A percentile compares a stretch with the other conserved stretches of the same genome.
phyloP scores from a whole-genome alignment of 805 yeast species.

The Candida montana region DNA sequence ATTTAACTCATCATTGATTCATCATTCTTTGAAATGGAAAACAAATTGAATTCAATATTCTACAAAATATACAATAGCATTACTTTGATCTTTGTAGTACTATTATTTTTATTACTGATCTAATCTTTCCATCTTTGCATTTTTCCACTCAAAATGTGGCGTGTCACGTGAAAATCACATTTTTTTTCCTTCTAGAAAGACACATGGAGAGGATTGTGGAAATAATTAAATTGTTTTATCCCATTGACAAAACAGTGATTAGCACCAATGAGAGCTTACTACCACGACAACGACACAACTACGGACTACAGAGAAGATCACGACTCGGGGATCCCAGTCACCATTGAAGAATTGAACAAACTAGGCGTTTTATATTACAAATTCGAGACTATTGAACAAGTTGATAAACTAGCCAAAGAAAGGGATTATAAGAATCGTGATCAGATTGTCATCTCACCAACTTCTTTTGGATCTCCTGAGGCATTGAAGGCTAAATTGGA shows the following conservation, averaged over 20 bases:
- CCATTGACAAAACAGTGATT: too few relatives aligned
- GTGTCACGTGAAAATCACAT: background rate
- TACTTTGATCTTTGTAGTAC: too few relatives aligned
- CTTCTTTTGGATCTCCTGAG: conserved; percentile 57
- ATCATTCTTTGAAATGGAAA: too few relatives aligned
- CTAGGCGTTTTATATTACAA: conserved; percentile 68
- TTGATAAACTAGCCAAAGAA: conserved; percentile 60
- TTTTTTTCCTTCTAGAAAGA: background rate
- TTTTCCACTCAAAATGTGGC: too few relatives aligned
- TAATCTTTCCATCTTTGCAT: too few relatives aligned
- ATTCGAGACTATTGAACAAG: conserved; percentile 43
- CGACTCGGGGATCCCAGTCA: conserved; percentile 58
- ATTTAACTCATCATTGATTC: conserved; percentile 12
- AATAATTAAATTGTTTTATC: too few relatives aligned
- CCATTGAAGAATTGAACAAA: conserved; percentile 41
- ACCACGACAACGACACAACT: conserved; percentile 57
- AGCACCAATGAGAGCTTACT: conserved; percentile 48
- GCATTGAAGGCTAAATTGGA: conserved; percentile 61
- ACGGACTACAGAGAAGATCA: conserved; percentile 65
- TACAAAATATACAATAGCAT: too few relatives aligned
- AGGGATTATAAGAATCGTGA: conserved; percentile 81
- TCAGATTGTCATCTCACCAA: conserved; percentile 52
- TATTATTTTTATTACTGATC: too few relatives aligned
- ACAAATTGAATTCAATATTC: too few relatives aligned
- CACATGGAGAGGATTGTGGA: background rate